Evolutionary conservation across 108 stramenopile species (phyloP), one percentile per base, ranked within the genome.

Genomic region (Nitzschia palea): DNA sequence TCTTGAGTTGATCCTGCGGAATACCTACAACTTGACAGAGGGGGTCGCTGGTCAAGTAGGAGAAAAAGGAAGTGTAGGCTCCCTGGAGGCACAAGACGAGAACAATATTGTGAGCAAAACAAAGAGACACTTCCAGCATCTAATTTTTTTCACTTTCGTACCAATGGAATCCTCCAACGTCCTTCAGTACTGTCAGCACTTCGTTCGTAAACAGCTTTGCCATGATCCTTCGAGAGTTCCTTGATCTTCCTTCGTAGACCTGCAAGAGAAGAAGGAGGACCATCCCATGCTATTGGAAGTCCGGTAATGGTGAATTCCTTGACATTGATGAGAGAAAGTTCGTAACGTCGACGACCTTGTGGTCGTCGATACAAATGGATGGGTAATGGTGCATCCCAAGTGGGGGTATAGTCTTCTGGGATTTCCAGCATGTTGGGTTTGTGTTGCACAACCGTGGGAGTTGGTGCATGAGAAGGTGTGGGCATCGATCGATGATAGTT

Each of bases 91-190:
- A 17, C 12, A 56, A 34, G 42, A 47, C 51, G 26, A 44, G 37
- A 61, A 52, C n/a, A 20, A 22, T 15, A n/a, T 8, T 54, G 36
- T 32, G 35, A 48, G 5, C 2, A 2, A 32, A 26, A 6, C 22
- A 17, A 1, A 1, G 18, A 18, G 0, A 5, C 3, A 22, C 15
- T 15, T 29, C 1, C 40, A 23, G 31, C 27, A 3, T 32, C 4
- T 8, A 12, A 27, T 26, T 1, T 2, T 6, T 2, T 25, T 4
- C 29, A 2, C 6, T 35, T 20, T 42, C 70, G 18, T 63, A 71
- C 86, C 44, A 94, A 67, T 18, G 90, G 90, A 20, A 94, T 89
- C 14, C 87, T 68, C 93, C 93, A 94, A 55, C 83, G 81, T 0
- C 89, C 92, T 23, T 61, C 78, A 44, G 27, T 68, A 54, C 50